Conservation (phyloP, 139 green algal species). For the Picocystis salinarum region DNA sequence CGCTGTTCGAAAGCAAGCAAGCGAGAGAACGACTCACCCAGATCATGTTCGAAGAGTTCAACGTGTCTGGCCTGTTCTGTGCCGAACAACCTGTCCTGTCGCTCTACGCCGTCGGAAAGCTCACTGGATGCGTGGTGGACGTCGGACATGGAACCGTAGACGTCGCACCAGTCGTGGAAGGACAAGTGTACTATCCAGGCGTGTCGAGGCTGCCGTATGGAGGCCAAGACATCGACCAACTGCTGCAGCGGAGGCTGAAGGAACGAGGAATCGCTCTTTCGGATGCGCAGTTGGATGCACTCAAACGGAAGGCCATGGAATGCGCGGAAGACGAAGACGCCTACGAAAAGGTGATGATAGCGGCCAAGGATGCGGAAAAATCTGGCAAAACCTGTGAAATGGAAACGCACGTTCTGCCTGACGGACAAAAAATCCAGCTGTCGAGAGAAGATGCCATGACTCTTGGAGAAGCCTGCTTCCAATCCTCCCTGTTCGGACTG, state of each 20-base stretch:
- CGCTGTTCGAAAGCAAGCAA: slow-evolving; percentile 1
- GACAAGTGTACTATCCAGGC: slow-evolving; percentile 23
- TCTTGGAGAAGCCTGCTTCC: slow-evolving; percentile 30
- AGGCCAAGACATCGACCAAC: slow-evolving; percentile 30
- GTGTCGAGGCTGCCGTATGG: slow-evolving; percentile 30
- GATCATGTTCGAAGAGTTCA: slow-evolving; percentile 10
- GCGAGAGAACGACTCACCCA: slow-evolving; percentile 1
- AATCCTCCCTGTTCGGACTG: slow-evolving; percentile 23
- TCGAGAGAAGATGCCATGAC: too few species aligned
- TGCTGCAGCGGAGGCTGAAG: too few species aligned
- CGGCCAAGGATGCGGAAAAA: too few species aligned
- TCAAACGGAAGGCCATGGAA: neutral
- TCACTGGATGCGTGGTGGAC: slow-evolving; percentile 58
- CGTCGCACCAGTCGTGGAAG: slow-evolving; percentile 54
- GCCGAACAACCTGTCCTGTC: slow-evolving; percentile 3
- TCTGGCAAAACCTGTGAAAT: too few species aligned
- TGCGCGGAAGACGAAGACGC: slow-evolving; percentile 1
- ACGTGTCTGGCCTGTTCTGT: slow-evolving; percentile 3
- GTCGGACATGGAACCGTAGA: slow-evolving; percentile 48
- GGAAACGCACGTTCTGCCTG: slow-evolving; percentile 23
- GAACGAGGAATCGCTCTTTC: too few species aligned
- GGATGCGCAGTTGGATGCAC: slow-evolving; percentile 2
- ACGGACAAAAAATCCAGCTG: slow-evolving; percentile 23
- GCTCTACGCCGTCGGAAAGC: slow-evolving; percentile 43
- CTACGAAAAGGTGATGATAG: too few species aligned